Base-by-base conservation (phyloP, 176 grass and related monocot species). In the Carex myosuroides region DNA sequence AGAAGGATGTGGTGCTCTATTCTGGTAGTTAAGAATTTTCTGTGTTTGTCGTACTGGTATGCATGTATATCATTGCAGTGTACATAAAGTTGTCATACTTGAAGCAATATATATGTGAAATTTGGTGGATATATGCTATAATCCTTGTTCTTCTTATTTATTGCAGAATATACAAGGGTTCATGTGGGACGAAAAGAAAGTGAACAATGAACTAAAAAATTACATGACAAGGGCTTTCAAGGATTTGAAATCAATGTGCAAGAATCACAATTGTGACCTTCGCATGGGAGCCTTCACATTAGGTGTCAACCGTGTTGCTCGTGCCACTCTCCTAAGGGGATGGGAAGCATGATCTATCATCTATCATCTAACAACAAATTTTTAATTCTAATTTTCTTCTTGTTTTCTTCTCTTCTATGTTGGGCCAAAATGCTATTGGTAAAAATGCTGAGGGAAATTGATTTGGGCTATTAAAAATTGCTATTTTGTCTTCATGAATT, bases 231-330 rank as follows among this genome's bases (percentile, higher is more conserved):
- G 88, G 24, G 90, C 83, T 9, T 97, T 97, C 85, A 86, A 81
- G 54, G 84, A 94, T 81, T 81, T 94, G 70, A 97, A 94, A 86
- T 71, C 82, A 71, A 97, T 97, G 94, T 94, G 94, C 92, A 85
- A 65, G 83, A 89, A 33, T 64, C 85, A 97, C 87, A 57, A 92
- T 89, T 97, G 94, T 29, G 88, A 94, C 83, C 94, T 97, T 64
- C 94, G 94, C 85, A 97, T 97, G 94, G 94, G 94, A 74, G 94
- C 92, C 76, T 97, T 97, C 88, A 94, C 94, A 84, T 92, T 97
- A 30, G 94, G 88, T 80, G 94, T 97, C 87, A 94, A 92, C 87
- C 94, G 94, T 39, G 94, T 97, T 64, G 92, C 94, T 7, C 94
- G 94, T 58, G 92, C 94, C 33, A 97, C 94, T 10, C 87, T 91